Evolutionary conservation across 768 basidiomycete species (phyloP).

Genomic region (Tylopilus intermedius): DNA sequence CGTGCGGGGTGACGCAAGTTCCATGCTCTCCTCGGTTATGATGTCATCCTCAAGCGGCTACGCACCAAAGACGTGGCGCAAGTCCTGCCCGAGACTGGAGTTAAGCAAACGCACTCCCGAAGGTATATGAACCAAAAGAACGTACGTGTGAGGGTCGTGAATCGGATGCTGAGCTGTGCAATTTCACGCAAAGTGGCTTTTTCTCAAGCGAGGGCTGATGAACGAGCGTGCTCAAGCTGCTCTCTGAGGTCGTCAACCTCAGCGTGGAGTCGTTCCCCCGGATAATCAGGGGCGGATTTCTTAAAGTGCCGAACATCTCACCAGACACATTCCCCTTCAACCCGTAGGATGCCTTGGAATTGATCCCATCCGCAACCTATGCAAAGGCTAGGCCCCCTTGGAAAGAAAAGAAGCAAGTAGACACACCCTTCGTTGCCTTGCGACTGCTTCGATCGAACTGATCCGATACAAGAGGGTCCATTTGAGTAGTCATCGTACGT

Average conservation of each 20-base stretch:
- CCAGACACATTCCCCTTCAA: constrained; percentile 36
- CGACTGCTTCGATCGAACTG: constrained; percentile 22
- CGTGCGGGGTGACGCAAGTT: constrained; percentile 46
- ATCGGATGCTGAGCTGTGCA: constrained; percentile 10
- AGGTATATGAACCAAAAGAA: not conserved
- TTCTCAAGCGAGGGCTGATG: constrained; percentile 29
- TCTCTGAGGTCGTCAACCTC: constrained; percentile 26
- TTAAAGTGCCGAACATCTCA: constrained; percentile 12
- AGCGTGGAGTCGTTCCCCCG: constrained; percentile 28
- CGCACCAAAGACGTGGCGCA: constrained; percentile 3
- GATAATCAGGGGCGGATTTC: not conserved
- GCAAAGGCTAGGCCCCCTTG: not conserved
- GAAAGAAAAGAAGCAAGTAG: not conserved
- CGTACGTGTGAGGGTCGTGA: constrained; percentile 3
- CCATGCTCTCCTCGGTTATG: constrained; percentile 45
- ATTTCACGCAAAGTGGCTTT: constrained; percentile 32
- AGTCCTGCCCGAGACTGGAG: constrained; percentile 2
- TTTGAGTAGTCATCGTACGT: constrained; percentile 28
- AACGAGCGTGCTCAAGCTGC: constrained; percentile 26
- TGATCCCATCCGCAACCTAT: constrained; percentile 16
- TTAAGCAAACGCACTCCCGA: not conserved
- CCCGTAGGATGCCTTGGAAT: constrained; percentile 24
- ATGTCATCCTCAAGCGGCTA: constrained; percentile 30
- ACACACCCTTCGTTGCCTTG: constrained; percentile 23
- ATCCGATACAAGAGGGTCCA: constrained; percentile 35